Evolutionary conservation across 1,284 basidiomycete genomes (phyloP).

Genomic region (Rhodotorula sp.): DNA sequence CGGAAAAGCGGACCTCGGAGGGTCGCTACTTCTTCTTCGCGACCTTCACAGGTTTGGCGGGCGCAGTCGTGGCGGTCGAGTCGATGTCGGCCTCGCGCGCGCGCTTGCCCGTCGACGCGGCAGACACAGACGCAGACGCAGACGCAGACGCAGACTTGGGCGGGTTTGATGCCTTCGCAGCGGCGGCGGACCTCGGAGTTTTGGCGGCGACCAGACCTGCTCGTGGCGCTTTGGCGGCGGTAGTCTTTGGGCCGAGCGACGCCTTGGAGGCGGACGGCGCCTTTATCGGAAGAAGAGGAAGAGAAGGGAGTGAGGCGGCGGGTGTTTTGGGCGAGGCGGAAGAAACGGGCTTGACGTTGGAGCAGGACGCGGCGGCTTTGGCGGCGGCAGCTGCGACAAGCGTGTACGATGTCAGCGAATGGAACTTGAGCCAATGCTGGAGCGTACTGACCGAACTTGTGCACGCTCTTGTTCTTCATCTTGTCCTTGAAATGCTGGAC

Average conservation of each 20-base stretch:
- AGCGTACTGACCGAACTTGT: slow-evolving; percentile 1
- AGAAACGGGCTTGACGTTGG: neutral
- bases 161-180: neutral
- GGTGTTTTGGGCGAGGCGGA: neutral
- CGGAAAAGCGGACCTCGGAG: neutral
- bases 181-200: neutral
- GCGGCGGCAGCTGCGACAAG: neutral
- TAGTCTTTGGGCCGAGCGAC: no score
- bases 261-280: no score
- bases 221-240: neutral
- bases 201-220: neutral
- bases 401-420: neutral
- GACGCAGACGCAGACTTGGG: neutral
- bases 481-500: slow-evolving; percentile 80
- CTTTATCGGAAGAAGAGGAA: no score
- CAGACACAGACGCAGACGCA: neutral
- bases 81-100: slow-evolving; percentile 14
- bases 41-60: slow-evolving; percentile 3
- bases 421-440: no score
- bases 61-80: neutral
- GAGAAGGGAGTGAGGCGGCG: no score
- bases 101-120: slow-evolving; percentile 4
- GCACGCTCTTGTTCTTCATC: slow-evolving; percentile 48
- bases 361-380: neutral
- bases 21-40: neutral